Evolutionary conservation across 495 filamentous ascomycete species (phyloP).

Genomic region (Aspergillus egyptiacus): DNA sequence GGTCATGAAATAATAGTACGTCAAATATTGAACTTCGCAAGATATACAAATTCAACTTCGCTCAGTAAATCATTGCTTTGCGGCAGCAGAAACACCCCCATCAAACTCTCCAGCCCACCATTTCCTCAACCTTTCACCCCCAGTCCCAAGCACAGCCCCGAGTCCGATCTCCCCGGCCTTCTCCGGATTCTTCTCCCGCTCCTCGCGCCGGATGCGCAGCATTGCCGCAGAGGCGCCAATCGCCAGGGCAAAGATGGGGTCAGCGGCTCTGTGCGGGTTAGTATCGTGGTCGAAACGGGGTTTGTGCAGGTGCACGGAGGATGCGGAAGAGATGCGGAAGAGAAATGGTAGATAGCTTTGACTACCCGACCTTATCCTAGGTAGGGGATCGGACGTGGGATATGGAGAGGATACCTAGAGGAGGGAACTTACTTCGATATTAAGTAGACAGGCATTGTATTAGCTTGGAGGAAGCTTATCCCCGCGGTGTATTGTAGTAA

Average conservation of each 20-base stretch:
- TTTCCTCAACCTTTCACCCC: conserved; percentile 29
- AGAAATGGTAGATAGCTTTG: neutral
- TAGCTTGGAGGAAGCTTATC: too few relatives aligned
- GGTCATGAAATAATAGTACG: too few relatives aligned
- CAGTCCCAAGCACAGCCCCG: conserved; percentile 25
- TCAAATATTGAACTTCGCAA: too few relatives aligned
- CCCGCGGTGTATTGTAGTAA: too few relatives aligned
- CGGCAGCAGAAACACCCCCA: conserved; percentile 7
- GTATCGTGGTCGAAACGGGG: too few relatives aligned
- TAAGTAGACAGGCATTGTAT: conserved; percentile 34
- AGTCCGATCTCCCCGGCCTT: conserved; percentile 29
- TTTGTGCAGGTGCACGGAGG: neutral
- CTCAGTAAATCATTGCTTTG: conserved; percentile 2
- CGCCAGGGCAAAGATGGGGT: conserved; percentile 79
- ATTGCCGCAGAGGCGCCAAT: conserved; percentile 64
- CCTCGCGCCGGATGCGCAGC: conserved; percentile 67
- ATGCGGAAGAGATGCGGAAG: neutral
- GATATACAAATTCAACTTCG: neutral
- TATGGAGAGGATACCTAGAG: too few relatives aligned
- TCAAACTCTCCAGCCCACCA: conserved; percentile 45
- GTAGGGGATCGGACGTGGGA: too few relatives aligned
- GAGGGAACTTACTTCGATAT: conserved; percentile 37
- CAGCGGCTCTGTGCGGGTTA: conserved; percentile 51
- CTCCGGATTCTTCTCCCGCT: conserved; percentile 52
- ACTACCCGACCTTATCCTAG: too few relatives aligned